phyloP scores from a whole-genome alignment of 1,139 yeast genomes.

The Nakaseomyces uthaithaninus region DNA sequence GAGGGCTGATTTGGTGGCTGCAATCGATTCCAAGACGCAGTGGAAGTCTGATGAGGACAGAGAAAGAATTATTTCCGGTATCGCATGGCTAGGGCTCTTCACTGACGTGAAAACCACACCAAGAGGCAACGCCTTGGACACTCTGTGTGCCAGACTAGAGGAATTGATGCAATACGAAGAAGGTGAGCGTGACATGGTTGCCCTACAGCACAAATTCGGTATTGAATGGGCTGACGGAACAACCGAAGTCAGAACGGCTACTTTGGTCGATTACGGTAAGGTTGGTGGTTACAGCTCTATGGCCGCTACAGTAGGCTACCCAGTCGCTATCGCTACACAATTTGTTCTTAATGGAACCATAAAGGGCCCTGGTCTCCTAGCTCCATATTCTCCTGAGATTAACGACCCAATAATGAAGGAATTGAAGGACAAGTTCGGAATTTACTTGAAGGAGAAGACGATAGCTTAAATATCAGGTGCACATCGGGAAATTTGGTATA shows the following conservation, averaged over 20 bases:
- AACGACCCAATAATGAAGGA: conserved; percentile 86
- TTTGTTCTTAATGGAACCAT: conserved; percentile 81
- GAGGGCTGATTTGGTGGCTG: conserved; percentile 65
- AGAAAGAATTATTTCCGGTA: conserved; percentile 78
- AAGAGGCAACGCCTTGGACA: conserved; percentile 90
- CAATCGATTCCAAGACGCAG: conserved; percentile 68
- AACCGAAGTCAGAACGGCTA: conserved; percentile 86
- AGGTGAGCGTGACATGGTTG: conserved; percentile 91
- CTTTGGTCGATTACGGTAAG: conserved; percentile 90
- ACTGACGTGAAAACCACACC: conserved; percentile 70
- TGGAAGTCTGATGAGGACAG: conserved; percentile 79
- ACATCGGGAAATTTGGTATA: too few relatives aligned
- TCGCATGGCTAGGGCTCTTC: conserved; percentile 91
- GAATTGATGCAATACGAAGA: conserved; percentile 91
- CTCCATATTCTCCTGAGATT: conserved; percentile 87
- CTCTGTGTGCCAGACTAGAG: conserved; percentile 93
- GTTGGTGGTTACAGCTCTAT: conserved; percentile 95
- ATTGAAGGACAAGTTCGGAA: conserved; percentile 82
- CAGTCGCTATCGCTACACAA: conserved; percentile 92
- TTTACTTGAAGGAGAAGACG: conserved; percentile 82
- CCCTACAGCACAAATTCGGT: conserved; percentile 95
- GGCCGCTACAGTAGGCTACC: conserved; percentile 98
- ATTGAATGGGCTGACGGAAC: conserved; percentile 93
- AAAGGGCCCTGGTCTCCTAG: conserved; percentile 73
- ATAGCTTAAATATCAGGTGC: too few relatives aligned